A percentile compares a stretch with the other conserved stretches of the same genome.
Evolutionary conservation across 192 early-diverging fungal genomes (phyloP).

Genomic region (Allomyces arbusculus): DNA sequence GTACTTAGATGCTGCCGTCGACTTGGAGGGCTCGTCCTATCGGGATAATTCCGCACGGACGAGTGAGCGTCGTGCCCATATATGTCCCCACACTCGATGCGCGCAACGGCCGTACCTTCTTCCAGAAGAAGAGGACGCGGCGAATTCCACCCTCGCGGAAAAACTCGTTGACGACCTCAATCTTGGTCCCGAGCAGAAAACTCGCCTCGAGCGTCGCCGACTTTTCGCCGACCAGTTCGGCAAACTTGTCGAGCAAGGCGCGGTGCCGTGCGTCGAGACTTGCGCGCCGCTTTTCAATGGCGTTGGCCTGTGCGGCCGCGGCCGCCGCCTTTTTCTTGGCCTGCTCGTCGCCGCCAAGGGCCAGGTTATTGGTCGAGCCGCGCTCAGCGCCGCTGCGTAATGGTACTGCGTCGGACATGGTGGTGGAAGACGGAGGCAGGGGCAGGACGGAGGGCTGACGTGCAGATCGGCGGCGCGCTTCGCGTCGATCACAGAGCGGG

Average conservation of each 20-base stretch:
- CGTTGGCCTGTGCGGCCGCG: neutral
- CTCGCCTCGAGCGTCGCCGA: constrained; percentile 28
- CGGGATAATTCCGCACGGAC: too few relatives aligned
- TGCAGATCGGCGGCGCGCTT: too few relatives aligned
- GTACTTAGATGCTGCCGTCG: constrained; percentile 5
- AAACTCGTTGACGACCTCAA: constrained; percentile 38
- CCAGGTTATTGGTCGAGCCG: neutral
- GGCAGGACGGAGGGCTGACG: too few relatives aligned
- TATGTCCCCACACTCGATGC: neutral
- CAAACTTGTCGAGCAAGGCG: constrained; percentile 38
- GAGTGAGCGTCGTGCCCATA: too few relatives aligned
- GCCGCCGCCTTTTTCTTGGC: neutral
- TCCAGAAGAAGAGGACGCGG: constrained; percentile 38
- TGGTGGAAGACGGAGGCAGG: too few relatives aligned
- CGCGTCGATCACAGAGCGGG: too few relatives aligned
- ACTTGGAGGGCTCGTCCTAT: neutral
- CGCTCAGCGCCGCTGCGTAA: neutral
- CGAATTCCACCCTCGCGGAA: constrained; percentile 31
- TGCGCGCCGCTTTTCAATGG: constrained; percentile 32
- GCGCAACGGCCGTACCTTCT: constrained; percentile 13
- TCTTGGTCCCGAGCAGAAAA: constrained; percentile 28
- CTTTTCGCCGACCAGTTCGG: constrained; percentile 30
- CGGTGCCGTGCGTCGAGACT: constrained; percentile 29
- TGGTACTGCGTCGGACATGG: too few relatives aligned
- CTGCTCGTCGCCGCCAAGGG: neutral